Evolutionary conservation across 2,329 filamentous ascomycete species (phyloP).

Genomic region (Tolypocladium amazonense): DNA sequence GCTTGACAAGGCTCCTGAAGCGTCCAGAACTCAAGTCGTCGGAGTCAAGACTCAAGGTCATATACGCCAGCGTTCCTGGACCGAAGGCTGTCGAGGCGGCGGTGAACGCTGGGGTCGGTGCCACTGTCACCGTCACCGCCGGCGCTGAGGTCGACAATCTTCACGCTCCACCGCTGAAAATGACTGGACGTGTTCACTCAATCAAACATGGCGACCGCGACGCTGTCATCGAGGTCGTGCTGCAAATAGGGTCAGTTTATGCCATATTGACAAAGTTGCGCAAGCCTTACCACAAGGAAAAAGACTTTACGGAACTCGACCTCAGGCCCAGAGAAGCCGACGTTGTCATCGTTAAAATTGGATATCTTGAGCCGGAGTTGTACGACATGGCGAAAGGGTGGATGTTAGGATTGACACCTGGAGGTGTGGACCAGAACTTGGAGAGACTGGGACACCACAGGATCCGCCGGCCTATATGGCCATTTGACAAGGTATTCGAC

Average conservation of each 20-base stretch:
- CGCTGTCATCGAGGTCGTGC: constrained; percentile 35
- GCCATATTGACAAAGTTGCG: constrained; percentile 40
- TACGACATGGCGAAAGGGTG: constrained; percentile 42
- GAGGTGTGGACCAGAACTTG: constrained; percentile 43
- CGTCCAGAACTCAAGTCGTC: constrained; percentile 30
- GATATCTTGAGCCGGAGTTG: constrained; percentile 43
- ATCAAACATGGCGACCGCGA: constrained; percentile 39
- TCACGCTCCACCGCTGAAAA: constrained; percentile 35
- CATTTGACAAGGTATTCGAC: constrained; percentile 12
- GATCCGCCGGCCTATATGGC: constrained; percentile 36
- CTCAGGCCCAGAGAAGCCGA: constrained; percentile 33
- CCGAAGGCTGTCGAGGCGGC: constrained; percentile 29
- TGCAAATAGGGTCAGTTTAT: constrained; percentile 38
- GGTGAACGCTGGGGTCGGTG: constrained; percentile 32
- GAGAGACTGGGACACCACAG: constrained; percentile 33
- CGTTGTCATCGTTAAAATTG: constrained; percentile 45
- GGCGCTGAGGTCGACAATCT: constrained; percentile 37
- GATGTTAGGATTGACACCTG: constrained; percentile 43
- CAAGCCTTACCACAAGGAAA: constrained; percentile 43
- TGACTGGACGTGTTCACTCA: constrained; percentile 38
- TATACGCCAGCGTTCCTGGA: constrained; percentile 43
- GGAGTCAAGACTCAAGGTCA: constrained; percentile 26
- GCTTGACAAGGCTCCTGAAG: constrained; percentile 30
- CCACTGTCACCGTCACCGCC: constrained; percentile 37
- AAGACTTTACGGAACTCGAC: constrained; percentile 37